Evolutionary conservation across 441 rosid genomes (phyloP).

Genomic region (Jatropha podagrica): DNA sequence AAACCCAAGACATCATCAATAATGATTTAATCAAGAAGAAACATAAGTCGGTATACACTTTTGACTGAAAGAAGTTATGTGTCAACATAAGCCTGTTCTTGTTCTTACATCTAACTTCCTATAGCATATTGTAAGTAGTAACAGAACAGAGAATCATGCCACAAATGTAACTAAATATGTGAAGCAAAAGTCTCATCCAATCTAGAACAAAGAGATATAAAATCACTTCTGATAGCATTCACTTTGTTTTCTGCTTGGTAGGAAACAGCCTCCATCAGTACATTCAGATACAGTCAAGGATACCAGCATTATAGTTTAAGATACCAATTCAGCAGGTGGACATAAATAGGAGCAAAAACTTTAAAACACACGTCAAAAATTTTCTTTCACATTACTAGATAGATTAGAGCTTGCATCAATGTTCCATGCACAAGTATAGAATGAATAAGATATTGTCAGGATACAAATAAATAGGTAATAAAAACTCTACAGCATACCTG

Average conservation of each 20-base stretch:
- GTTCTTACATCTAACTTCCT: not conserved
- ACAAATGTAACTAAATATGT: not conserved
- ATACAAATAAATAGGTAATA: not conserved
- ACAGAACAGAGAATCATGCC: not conserved
- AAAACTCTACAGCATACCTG: constrained; percentile 43
- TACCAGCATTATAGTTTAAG: not conserved
- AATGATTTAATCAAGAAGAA: not conserved
- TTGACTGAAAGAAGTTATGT: not conserved
- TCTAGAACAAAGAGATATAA: not conserved
- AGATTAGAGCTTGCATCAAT: not conserved
- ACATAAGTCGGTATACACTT: not conserved
- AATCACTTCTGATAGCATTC: not conserved
- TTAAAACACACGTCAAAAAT: not conserved
- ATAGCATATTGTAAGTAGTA: not conserved
- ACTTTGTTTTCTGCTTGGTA: not conserved
- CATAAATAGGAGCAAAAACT: not conserved
- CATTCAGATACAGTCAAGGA: not conserved
- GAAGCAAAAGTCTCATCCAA: constrained; percentile 1
- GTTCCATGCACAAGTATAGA: not conserved
- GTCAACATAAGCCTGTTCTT: not conserved
- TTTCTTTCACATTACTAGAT: not conserved
- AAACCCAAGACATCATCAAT: constrained; percentile 8
- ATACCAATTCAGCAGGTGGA: not conserved
- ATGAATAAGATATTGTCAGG: not conserved
- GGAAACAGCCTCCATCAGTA: not conserved